These are phyloP conservation scores for Aspergillus kassunensis DNA, from an alignment of 495 filamentous ascomycete genomes.

Conservation along the genomic window DNA sequence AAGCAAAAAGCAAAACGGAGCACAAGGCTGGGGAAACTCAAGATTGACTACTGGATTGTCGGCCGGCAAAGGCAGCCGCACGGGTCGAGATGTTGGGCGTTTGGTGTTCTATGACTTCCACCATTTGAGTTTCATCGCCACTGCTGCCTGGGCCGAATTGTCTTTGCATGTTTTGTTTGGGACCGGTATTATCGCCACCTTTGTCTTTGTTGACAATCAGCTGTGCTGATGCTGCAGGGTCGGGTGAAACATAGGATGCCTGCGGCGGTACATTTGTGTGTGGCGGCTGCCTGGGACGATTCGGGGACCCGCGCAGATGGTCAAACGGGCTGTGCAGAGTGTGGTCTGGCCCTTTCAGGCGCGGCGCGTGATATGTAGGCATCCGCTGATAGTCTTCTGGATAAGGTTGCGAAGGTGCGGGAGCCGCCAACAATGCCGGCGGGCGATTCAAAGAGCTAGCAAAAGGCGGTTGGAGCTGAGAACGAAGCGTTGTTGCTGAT, in stretches of 20 bases:
- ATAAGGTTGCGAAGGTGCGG: slow-evolving; percentile 31
- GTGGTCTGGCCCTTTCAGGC: slow-evolving; percentile 28
- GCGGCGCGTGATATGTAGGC: slow-evolving; percentile 36
- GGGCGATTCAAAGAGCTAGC: slow-evolving; percentile 23
- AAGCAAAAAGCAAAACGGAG: slow-evolving; percentile 6
- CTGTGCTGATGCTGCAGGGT: slow-evolving; percentile 19
- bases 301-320: slow-evolving; percentile 23
- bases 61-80: slow-evolving; percentile 13
- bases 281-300: slow-evolving; percentile 2
- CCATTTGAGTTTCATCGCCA: slow-evolving; percentile 34
- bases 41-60: slow-evolving; percentile 25
- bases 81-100: slow-evolving; percentile 21
- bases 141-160: slow-evolving; percentile 20
- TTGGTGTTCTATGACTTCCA: slow-evolving; percentile 32
- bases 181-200: slow-evolving; percentile 12
- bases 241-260: slow-evolving; percentile 15
- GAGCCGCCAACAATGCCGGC: slow-evolving; percentile 25
- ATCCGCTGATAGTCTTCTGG: slow-evolving; percentile 47
- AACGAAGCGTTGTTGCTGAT: slow-evolving; percentile 32
- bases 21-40: slow-evolving; percentile 10
- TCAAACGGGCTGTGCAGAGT: slow-evolving; percentile 31
- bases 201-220: slow-evolving; percentile 15
- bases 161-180: not conserved
- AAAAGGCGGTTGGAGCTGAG: slow-evolving; percentile 27
- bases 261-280: slow-evolving; percentile 19